phyloP scores from a whole-genome alignment of 2,329 filamentous ascomycete genomes.

The Ophiostoma quercus region DNA sequence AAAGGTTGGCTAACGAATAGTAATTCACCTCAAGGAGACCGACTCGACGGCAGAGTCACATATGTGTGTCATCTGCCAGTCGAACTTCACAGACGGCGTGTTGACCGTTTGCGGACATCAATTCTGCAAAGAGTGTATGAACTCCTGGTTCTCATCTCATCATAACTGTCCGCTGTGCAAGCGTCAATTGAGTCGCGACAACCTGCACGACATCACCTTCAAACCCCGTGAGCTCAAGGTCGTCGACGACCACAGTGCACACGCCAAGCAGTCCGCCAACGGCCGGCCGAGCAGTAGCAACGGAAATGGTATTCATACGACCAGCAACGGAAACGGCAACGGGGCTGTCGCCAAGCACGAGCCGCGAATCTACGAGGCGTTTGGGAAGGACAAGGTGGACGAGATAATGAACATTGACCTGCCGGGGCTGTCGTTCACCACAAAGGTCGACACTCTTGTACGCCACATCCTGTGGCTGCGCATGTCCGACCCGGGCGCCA shows the following conservation, averaged over 20 bases:
- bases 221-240: slow-evolving; percentile 70
- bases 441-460: slow-evolving; percentile 79
- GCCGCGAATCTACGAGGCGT: slow-evolving; percentile 65
- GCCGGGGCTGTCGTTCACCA: slow-evolving; percentile 68
- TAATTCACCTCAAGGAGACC: slow-evolving; percentile 49
- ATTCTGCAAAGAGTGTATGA: slow-evolving; percentile 85
- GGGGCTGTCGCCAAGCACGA: slow-evolving; percentile 18
- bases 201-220: slow-evolving; percentile 80
- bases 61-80: slow-evolving; percentile 82
- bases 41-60: slow-evolving; percentile 60
- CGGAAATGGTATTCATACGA: slow-evolving; percentile 19
- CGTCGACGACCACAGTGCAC: slow-evolving; percentile 37
- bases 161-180: slow-evolving; percentile 84
- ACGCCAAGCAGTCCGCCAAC: slow-evolving; percentile 11
- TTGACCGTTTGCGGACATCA: slow-evolving; percentile 86
- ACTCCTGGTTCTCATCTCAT: slow-evolving; percentile 68
- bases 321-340: slow-evolving; percentile 7
- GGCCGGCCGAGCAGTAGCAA: neutral
- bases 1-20: slow-evolving; percentile 31
- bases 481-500: slow-evolving; percentile 75
- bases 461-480: slow-evolving; percentile 83
- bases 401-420: slow-evolving; percentile 81
- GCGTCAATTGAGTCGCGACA: slow-evolving; percentile 54
- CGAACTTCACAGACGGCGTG: slow-evolving; percentile 68
- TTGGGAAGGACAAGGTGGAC: slow-evolving; percentile 63